Conservation (phyloP, 768 basidiomycete genomes). For the Lactifluus piperatus region DNA sequence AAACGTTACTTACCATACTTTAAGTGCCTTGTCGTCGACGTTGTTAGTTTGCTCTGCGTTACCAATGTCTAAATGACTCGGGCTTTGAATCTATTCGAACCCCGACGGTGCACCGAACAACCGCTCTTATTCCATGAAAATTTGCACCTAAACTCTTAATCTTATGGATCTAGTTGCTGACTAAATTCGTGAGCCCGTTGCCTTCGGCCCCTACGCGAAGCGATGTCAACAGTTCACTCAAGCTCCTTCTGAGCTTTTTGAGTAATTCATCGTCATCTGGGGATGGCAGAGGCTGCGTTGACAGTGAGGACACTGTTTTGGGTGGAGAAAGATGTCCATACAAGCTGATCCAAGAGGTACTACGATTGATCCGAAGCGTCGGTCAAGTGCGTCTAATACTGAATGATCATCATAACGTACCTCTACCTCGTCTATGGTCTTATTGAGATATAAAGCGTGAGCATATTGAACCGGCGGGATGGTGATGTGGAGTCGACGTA, state of each 20-base stretch:
- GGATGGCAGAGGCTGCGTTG: slow-evolving; percentile 20
- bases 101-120: background rate
- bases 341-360: slow-evolving; percentile 24
- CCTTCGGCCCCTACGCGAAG: slow-evolving; percentile 22
- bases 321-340: background rate
- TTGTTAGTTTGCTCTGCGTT: background rate
- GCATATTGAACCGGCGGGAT: background rate
- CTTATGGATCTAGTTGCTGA: background rate
- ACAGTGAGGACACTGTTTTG: background rate
- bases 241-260: slow-evolving; percentile 18
- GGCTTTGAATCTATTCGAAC: background rate
- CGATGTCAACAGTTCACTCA: slow-evolving; percentile 18
- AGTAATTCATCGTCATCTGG: slow-evolving; percentile 21
- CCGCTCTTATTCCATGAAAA: no score
- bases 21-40: slow-evolving; percentile 24
- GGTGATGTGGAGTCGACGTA: background rate
- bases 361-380: background rate
- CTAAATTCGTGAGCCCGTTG: background rate
- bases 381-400: background rate
- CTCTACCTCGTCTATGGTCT: slow-evolving; percentile 25
- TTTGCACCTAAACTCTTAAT: background rate
- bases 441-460: background rate
- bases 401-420: slow-evolving; percentile 2
- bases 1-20: slow-evolving; percentile 27
- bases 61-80: background rate